These are phyloP conservation scores for Sarocladium oryzae DNA, from an alignment of 2,329 filamentous ascomycete genomes.

Conservation along the genomic window DNA sequence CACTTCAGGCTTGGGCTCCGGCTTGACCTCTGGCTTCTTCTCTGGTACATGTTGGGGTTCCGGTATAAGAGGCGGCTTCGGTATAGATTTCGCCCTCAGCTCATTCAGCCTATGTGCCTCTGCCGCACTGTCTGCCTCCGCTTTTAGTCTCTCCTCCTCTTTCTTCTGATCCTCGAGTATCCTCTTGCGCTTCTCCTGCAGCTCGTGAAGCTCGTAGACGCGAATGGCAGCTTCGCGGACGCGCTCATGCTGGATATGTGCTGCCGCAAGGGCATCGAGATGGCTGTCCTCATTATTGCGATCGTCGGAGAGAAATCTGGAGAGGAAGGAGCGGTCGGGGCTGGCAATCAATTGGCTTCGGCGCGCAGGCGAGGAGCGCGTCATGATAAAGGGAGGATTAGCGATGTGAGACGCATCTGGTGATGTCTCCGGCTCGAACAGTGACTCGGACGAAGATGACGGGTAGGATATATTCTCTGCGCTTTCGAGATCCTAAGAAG, in stretches of 20 bases:
- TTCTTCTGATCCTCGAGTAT: conserved; percentile 38
- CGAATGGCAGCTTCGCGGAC: conserved; percentile 48
- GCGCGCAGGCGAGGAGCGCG: conserved; percentile 34
- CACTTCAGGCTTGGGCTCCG: conserved; percentile 11
- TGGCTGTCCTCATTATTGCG: conserved; percentile 58
- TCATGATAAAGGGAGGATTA: conserved; percentile 26
- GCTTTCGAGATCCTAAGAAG: too few relatives aligned
- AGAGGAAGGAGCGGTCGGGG: conserved; percentile 41
- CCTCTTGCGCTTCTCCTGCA: conserved; percentile 36
- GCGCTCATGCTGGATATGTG: conserved; percentile 59
- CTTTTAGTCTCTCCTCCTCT: conserved; percentile 38
- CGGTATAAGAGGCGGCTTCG: conserved; percentile 30
- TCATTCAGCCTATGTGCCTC: conserved; percentile 43
- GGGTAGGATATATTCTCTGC: too few relatives aligned
- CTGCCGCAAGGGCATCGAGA: conserved; percentile 58
- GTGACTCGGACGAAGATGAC: background rate
- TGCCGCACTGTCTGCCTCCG: conserved; percentile 37
- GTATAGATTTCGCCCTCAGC: conserved; percentile 38
- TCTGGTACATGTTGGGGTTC: conserved; percentile 12
- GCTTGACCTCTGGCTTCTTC: conserved; percentile 14
- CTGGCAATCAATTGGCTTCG: conserved; percentile 33
- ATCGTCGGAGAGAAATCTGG: conserved; percentile 55
- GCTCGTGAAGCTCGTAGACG: conserved; percentile 40
- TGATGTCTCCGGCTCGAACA: background rate
- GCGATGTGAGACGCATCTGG: conserved; percentile 2